phyloP scores from a whole-genome alignment of 495 filamentous ascomycete species.

The Neurospora intermedia region DNA sequence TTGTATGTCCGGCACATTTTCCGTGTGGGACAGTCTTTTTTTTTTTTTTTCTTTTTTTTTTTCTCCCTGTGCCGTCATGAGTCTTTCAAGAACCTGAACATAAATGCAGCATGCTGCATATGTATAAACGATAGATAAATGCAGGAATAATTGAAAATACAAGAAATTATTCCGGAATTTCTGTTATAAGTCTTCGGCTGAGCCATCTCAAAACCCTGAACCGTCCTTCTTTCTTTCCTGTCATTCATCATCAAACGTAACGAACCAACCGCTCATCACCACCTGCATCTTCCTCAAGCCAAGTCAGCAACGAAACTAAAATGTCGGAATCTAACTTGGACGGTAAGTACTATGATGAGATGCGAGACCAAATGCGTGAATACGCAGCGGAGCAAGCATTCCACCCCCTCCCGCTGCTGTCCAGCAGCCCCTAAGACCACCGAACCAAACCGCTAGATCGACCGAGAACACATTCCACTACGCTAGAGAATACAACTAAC shows the following conservation, averaged over 20 bases:
- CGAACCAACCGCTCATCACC: neutral
- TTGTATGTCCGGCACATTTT: neutral
- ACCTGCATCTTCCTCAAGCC: neutral
- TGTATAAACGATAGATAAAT: neutral
- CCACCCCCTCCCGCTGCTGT: neutral
- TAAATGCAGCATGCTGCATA: neutral
- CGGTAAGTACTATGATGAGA: neutral
- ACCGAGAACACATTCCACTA: neutral
- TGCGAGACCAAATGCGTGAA: neutral
- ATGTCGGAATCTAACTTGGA: neutral
- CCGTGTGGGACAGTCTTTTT: neutral
- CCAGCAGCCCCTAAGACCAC: neutral
- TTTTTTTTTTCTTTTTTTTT: neutral
- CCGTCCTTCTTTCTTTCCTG: neutral
- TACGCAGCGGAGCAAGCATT: neutral
- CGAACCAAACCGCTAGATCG: neutral
- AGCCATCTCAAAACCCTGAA: neutral
- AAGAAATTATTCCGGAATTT: neutral
- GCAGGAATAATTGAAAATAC: no score
- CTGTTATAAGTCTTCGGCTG: neutral
- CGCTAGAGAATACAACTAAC: no score
- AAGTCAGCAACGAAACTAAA: neutral
- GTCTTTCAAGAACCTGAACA: neutral
- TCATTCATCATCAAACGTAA: neutral
- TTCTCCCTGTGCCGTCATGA: neutral